A percentile compares a stretch with the other conserved stretches of the same genome.
Conservation (phyloP, 768 basidiomycete species). For the Phlebiopsis flavidoalba region DNA sequence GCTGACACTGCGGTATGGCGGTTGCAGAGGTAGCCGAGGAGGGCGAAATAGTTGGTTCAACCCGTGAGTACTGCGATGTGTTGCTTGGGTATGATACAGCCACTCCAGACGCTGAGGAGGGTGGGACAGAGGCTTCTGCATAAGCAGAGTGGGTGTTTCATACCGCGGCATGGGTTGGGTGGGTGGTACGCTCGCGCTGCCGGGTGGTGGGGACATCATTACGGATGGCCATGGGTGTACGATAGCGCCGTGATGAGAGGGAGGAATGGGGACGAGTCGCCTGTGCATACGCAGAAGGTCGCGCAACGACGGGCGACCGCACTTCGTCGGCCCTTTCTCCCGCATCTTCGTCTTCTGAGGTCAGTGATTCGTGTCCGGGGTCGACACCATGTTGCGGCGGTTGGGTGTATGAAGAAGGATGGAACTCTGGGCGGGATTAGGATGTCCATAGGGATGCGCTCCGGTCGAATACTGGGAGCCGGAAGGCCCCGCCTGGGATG, state of each 20-base stretch:
- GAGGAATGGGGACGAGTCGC: constrained; percentile 70
- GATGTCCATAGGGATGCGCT: constrained; percentile 7
- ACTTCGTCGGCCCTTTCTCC: constrained; percentile 52
- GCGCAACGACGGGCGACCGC: constrained; percentile 26
- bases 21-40: constrained; percentile 12
- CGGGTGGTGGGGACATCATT: constrained; percentile 43
- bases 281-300: constrained; percentile 22
- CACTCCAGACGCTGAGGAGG: constrained; percentile 31
- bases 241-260: constrained; percentile 70
- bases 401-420: constrained; percentile 11
- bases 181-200: constrained; percentile 39
- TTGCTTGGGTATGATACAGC: constrained; percentile 15
- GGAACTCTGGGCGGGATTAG: background rate
- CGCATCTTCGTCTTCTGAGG: constrained; percentile 38
- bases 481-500: constrained; percentile 37
- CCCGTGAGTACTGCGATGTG: constrained; percentile 12
- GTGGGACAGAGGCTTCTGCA: constrained; percentile 36
- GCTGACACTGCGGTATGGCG: constrained; percentile 15
- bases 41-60: constrained; percentile 4
- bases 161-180: constrained; percentile 70
- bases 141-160: constrained; percentile 75
- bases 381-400: constrained; percentile 14
- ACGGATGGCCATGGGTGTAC: constrained; percentile 68
- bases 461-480: constrained; percentile 14
- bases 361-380: constrained; percentile 13